Percentiles rank a stretch among this genome's conserved stretches.
Conservation (phyloP, 2,329 filamentous ascomycete species). For the Clarireedia hainanense region DNA sequence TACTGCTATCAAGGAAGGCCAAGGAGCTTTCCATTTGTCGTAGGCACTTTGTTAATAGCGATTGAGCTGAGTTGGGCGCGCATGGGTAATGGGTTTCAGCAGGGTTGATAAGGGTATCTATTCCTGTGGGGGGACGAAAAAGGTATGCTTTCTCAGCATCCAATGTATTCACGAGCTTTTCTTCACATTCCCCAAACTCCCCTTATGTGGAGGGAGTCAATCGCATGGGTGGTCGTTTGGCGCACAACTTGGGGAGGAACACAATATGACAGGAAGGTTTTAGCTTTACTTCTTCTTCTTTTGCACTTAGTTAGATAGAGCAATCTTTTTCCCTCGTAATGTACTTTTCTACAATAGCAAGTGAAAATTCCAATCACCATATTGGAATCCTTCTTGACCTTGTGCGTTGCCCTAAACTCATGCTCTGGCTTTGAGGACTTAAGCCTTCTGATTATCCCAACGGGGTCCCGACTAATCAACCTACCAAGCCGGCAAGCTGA, state of each 20-base stretch:
- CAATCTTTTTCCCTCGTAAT: constrained; percentile 2
- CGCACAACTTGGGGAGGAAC: constrained; percentile 20
- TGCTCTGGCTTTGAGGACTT: too few species aligned
- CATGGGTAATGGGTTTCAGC: constrained; percentile 1
- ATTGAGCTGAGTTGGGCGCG: constrained; percentile 10
- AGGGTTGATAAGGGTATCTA: constrained; percentile 14
- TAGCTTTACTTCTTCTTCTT: constrained; percentile 11
- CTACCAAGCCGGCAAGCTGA: too few species aligned
- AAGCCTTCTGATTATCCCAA: too few species aligned
- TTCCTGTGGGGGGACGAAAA: constrained; percentile 11
- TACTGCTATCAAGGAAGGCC: constrained; percentile 86
- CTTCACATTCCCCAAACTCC: constrained; percentile 8
- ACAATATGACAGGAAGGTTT: constrained; percentile 12
- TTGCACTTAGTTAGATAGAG: constrained; percentile 23
- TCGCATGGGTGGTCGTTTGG: constrained; percentile 32
- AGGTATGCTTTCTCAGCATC: constrained; percentile 20
- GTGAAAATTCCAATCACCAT: too few species aligned
- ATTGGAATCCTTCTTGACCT: not conserved
- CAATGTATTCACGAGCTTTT: constrained; percentile 12
- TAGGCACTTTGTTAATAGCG: constrained; percentile 34
- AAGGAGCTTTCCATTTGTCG: constrained; percentile 95
- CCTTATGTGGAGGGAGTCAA: constrained; percentile 18
- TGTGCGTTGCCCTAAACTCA: too few species aligned
- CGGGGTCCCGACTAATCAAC: too few species aligned
- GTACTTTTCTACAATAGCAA: not conserved